phyloP scores from a whole-genome alignment of 2,329 filamentous ascomycete species.

The Pestalotiopsis sp. region DNA sequence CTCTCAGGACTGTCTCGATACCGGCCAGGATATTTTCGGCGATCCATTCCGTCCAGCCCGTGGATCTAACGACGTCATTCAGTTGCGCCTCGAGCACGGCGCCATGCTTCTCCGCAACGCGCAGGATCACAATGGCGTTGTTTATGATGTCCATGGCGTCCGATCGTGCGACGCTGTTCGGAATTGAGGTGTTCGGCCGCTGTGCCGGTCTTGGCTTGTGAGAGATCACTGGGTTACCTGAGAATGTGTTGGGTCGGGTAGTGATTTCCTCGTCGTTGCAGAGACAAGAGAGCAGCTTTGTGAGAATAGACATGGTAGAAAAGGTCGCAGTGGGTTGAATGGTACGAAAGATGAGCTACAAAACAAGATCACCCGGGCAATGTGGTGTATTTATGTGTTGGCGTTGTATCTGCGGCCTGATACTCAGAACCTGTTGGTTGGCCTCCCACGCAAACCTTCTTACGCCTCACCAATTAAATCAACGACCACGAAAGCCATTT shows the following conservation, averaged over 20 bases:
- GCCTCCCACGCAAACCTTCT: not conserved
- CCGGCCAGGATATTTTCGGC: conserved; percentile 28
- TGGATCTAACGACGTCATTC: conserved; percentile 25
- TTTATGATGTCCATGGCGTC: not conserved
- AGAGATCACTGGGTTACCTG: not conserved
- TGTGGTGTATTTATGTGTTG: not conserved
- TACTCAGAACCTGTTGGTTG: not conserved
- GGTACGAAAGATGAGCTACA: not conserved
- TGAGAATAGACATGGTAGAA: not conserved
- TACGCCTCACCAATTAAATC: not conserved
- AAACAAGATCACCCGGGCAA: not conserved
- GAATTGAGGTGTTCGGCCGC: not conserved
- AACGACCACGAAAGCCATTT: not conserved
- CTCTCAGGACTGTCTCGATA: conserved; percentile 26
- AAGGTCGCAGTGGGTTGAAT: not conserved
- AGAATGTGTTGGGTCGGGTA: not conserved
- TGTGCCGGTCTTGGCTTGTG: not conserved
- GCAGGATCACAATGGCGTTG: conserved; percentile 14
- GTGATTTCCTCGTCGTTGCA: not conserved
- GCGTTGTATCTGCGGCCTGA: not conserved
- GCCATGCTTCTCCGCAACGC: conserved; percentile 21
- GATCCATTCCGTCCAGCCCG: conserved; percentile 32
- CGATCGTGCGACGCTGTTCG: not conserved
- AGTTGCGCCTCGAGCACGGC: conserved; percentile 22
- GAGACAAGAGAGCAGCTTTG: not conserved